Evolutionary conservation across 257 asterid genomes (phyloP).

Genomic region (Petunia secreta): DNA sequence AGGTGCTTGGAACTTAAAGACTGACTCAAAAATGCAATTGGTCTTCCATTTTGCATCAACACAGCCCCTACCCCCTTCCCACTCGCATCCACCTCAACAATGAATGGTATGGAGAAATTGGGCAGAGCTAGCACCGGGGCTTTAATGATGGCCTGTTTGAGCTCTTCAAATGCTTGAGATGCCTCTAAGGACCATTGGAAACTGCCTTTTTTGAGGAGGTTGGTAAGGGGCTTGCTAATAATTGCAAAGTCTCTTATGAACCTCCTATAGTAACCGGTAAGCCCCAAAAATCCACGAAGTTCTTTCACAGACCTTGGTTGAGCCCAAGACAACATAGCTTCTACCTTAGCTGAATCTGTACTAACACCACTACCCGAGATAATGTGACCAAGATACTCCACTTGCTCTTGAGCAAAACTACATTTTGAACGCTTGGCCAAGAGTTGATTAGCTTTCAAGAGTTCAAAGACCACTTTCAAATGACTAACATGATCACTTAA

Average conservation of each 20-base stretch:
- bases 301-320: neutral
- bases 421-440: too few species aligned
- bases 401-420: neutral
- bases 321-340: neutral
- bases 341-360: neutral
- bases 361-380: neutral
- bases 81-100: neutral
- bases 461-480: neutral
- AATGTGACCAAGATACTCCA: neutral
- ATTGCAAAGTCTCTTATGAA: neutral
- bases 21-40: too few species aligned
- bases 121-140: neutral
- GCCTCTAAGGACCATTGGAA: neutral
- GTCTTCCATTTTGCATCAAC: too few species aligned
- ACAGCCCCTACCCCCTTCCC: neutral
- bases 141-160: neutral
- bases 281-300: constrained; percentile 2
- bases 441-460: too few species aligned
- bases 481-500: neutral
- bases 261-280: neutral
- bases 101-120: neutral
- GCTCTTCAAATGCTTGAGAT: neutral
- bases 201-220: neutral
- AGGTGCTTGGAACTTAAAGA: too few species aligned
- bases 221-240: neutral